Percentiles rank a stretch among this genome's conserved stretches.
Evolutionary conservation across 129 eudicot species (phyloP).

Genomic region (Tagetes patula): DNA sequence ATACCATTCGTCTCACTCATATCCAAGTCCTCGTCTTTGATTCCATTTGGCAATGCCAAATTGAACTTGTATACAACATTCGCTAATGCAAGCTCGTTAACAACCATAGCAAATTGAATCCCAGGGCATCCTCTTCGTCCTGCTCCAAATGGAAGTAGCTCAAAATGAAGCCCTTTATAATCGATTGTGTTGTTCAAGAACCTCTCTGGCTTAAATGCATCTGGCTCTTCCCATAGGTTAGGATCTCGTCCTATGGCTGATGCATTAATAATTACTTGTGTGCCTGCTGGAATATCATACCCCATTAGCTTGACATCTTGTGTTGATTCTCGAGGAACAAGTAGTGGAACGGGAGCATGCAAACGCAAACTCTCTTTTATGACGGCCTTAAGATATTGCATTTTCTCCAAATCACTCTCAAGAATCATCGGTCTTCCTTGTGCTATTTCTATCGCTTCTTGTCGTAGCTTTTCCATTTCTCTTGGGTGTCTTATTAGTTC

Average conservation of each 20-base stretch:
- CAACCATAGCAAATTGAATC: slow-evolving; percentile 37
- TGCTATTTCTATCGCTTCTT: slow-evolving; percentile 43
- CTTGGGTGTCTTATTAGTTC: slow-evolving; percentile 58
- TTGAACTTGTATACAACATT: slow-evolving; percentile 53
- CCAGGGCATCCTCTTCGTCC: slow-evolving; percentile 70
- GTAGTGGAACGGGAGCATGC: slow-evolving; percentile 51
- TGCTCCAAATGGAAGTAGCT: slow-evolving; percentile 38
- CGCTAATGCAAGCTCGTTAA: slow-evolving; percentile 55
- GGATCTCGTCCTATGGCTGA: slow-evolving; percentile 67
- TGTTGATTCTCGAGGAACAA: slow-evolving; percentile 44
- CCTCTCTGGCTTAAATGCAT: slow-evolving; percentile 39
- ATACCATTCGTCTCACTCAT: slow-evolving; percentile 42
- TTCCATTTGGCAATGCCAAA: slow-evolving; percentile 49
- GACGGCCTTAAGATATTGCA: slow-evolving; percentile 60
- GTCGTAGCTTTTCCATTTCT: slow-evolving; percentile 43
- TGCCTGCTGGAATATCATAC: slow-evolving; percentile 52
- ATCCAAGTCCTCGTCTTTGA: slow-evolving; percentile 42
- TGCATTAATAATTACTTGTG: slow-evolving; percentile 48
- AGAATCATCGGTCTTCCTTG: slow-evolving; percentile 30
- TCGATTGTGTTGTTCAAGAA: slow-evolving; percentile 18
- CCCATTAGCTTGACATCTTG: slow-evolving; percentile 47
- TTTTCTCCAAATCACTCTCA: slow-evolving; percentile 54
- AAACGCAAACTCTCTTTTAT: slow-evolving; percentile 58
- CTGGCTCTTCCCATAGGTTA: slow-evolving; percentile 31
- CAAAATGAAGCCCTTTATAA: slow-evolving; percentile 35